A percentile compares a stretch with the other conserved stretches of the same genome.
Conservation (phyloP, 2,329 filamentous ascomycete genomes). For the Taxawa tesnikishii region DNA sequence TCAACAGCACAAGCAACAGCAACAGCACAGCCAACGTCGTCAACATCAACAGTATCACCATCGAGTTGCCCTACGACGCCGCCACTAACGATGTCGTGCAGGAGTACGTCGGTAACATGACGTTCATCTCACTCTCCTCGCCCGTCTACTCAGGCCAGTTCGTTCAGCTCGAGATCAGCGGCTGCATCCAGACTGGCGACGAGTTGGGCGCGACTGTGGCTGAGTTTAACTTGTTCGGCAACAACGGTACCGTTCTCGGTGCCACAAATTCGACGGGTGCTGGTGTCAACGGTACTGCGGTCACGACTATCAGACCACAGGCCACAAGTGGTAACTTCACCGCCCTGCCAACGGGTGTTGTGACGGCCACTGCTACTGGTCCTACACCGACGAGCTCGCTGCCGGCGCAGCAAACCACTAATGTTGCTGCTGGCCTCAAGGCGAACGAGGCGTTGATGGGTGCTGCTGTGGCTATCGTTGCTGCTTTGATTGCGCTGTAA, state of each 20-base stretch:
- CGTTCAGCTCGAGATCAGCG: slow-evolving; percentile 35
- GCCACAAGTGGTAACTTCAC: background rate
- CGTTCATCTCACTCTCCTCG: slow-evolving; percentile 26
- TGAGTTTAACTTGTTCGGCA: slow-evolving; percentile 25
- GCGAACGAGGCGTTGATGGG: background rate
- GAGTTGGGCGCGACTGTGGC: slow-evolving; percentile 38
- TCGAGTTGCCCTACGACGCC: slow-evolving; percentile 29
- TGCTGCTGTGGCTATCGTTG: background rate
- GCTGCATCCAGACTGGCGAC: slow-evolving; percentile 29
- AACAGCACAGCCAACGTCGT: slow-evolving; percentile 14
- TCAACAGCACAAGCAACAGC: slow-evolving; percentile 30
- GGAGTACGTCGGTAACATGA: slow-evolving; percentile 31
- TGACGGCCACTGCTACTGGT: background rate
- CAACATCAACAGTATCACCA: slow-evolving; percentile 18
- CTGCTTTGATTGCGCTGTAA: background rate
- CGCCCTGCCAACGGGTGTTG: background rate
- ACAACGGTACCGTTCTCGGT: slow-evolving; percentile 1
- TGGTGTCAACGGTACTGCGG: background rate
- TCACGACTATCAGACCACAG: background rate
- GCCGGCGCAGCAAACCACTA: background rate
- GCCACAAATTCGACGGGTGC: background rate
- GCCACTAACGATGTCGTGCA: slow-evolving; percentile 22
- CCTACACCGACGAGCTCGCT: background rate
- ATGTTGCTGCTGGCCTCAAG: background rate
- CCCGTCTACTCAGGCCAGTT: slow-evolving; percentile 31